Evolutionary conservation across 1,139 yeast genomes (phyloP), one percentile per base, ranked within the genome.

Genomic region (Lipomyces yarrowii): DNA sequence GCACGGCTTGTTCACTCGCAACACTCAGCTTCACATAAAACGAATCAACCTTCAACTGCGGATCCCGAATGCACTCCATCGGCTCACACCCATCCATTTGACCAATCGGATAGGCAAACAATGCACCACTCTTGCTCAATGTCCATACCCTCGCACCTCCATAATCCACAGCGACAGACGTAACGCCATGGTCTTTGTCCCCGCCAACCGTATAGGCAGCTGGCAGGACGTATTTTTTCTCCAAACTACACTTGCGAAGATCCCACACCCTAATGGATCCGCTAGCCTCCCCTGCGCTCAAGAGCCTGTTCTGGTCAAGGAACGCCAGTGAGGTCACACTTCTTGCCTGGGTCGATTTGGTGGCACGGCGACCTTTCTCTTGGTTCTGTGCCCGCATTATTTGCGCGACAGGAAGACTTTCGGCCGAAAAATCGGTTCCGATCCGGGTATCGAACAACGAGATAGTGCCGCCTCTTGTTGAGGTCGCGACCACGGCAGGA

Each of bases 281-380:
- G 21, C 63, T 56, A 13, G 55, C 62, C 35, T 66, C 69, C n/a
- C 66, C 65, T 11, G 59, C 69, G 53, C 62, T 58, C 33, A 66
- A 52, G 8, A 66, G 37, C 26, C 61, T 59, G n/a, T 51, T 18
- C 8, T 61, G 61, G 35, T 59, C 64, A 15, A 64, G 37, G 46
- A 60, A 64, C 42, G 57, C 67, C 7, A 66, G 23, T 0, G 65
- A 32, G 5, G 69, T 66, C n/a, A 66, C 67, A 26, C 69, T 66
- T 39, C 60, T 33, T n/a, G 53, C 51, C 13, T 46, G 64, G 18
- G 39, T 23, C 18, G 23, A 10, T 33, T n/a, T 23, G 7, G 55
- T 52, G n/a, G 57, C 59, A 1, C 63, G 56, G 5, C 67, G 57
- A 10, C 64, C 61, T 26, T 63, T 56, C 26, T 57, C 64, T 10